Percentiles rank a stretch among this genome's conserved stretches.
phyloP scores from a whole-genome alignment of 768 basidiomycete genomes.

The Auriscalpium orientale region DNA sequence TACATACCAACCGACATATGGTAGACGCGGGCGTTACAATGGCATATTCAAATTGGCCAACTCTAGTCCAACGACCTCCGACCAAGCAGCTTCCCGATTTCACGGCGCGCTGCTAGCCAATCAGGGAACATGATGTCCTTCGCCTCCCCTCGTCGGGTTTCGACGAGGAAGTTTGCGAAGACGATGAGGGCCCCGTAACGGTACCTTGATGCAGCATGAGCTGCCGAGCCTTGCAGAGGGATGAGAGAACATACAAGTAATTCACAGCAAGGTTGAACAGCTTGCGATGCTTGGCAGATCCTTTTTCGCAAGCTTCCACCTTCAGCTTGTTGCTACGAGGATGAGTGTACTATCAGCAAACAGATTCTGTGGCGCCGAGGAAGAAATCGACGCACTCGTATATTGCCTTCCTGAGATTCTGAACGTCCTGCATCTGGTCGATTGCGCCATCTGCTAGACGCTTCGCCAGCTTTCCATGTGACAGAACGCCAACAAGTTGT shows the following conservation, averaged over 20 bases:
- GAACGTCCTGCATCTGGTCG: slow-evolving; percentile 93
- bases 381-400: slow-evolving; percentile 62
- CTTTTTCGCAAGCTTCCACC: slow-evolving; percentile 73
- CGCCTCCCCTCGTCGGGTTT: slow-evolving; percentile 38
- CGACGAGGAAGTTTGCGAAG: slow-evolving; percentile 91
- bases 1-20: too few relatives aligned
- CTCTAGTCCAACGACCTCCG: slow-evolving; percentile 59
- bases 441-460: slow-evolving; percentile 81
- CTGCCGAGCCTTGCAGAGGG: neutral
- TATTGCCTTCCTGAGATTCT: slow-evolving; percentile 91
- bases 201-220: slow-evolving; percentile 37
- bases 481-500: slow-evolving; percentile 86
- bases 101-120: slow-evolving; percentile 79
- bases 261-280: slow-evolving; percentile 74
- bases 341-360: neutral
- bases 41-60: too few relatives aligned
- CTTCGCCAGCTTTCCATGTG: slow-evolving; percentile 90
- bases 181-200: slow-evolving; percentile 90
- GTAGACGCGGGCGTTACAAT: too few relatives aligned
- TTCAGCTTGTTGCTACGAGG: slow-evolving; percentile 79
- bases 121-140: slow-evolving; percentile 55
- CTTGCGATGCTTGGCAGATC: slow-evolving; percentile 69
- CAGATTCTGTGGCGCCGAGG: too few relatives aligned
- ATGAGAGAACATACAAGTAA: slow-evolving; percentile 55
- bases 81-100: slow-evolving; percentile 69